Evolutionary conservation across 352 stramenopile genomes (phyloP), one percentile per base, ranked within the genome.

Genomic region (Globisporangium iwayamae): DNA sequence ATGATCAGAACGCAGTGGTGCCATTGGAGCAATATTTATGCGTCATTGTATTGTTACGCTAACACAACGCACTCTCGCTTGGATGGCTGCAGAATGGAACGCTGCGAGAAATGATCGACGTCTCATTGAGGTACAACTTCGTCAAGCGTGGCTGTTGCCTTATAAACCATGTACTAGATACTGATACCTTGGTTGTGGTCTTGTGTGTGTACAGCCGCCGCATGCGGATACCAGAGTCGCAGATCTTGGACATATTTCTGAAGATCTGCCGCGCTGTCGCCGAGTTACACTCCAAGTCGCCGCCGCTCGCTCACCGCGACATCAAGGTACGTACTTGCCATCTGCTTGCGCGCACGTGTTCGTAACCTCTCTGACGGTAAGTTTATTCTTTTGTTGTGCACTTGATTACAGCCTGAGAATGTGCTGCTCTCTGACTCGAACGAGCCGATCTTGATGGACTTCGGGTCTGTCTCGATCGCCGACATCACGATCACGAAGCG

Each of bases 381-480:
- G 25, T 28, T 28, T 28, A 28, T 28, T 28, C 25, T 28, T 28
- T 28, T 28, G 25, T 2, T 2, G 4, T 62, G 38, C 18, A 30
- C 20, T 56, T 4, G 51, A 25, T 38, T 32, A 9, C 61, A 96
- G 84, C 89, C 89, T 5, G 89, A 97, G 56, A 97, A 97, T 62
- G 73, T 97, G 16, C 67, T 97, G 78, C 62, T 97, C 34, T 82
- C 81, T 0, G 75, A 88, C 38, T 78, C 91, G 16, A 69, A 79
- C n/a, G 86, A 93, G 56, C 88, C 87, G 3, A 65, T 97, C 41
- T 66, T 97, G 58, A 96, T 87, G n/a, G 89, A 97, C 65, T 96
- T 97, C 77, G 89, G 89, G 0, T 96, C 87, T 1, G 71, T 90
- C 56, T 78, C 74, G 10, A 71, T 73, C 51, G 85, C 78, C 22